A percentile compares a stretch with the other conserved stretches of the same genome.
These are phyloP conservation scores for Sporothrix luriei DNA, from an alignment of 2,329 filamentous ascomycete species.

Conservation along the genomic window DNA sequence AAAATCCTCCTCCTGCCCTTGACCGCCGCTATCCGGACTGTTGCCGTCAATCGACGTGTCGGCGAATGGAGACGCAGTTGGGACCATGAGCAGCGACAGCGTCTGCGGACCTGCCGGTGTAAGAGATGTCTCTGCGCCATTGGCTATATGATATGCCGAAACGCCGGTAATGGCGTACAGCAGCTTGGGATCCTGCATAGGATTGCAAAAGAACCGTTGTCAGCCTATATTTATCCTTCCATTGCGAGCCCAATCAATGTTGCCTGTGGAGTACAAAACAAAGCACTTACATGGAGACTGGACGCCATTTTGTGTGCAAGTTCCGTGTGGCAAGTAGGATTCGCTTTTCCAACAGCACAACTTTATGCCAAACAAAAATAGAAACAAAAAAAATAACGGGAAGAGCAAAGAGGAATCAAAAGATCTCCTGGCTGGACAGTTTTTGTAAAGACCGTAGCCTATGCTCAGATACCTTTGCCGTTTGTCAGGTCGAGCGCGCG, in stretches of 20 bases:
- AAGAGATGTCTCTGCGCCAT: slow-evolving; percentile 81
- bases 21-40: not conserved
- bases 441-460: not conserved
- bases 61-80: slow-evolving; percentile 74
- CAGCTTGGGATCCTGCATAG: slow-evolving; percentile 61
- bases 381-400: not conserved
- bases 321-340: not conserved
- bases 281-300: slow-evolving; percentile 48
- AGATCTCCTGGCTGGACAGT: not conserved
- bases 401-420: not conserved
- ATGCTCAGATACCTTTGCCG: not conserved
- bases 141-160: slow-evolving; percentile 84
- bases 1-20: slow-evolving; percentile 76
- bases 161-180: slow-evolving; percentile 79
- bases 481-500: too few relatives aligned
- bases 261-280: not conserved
- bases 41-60: slow-evolving; percentile 55
- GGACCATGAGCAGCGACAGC: slow-evolving; percentile 92
- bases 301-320: slow-evolving; percentile 45
- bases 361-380: not conserved
- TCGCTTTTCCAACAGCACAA: not conserved
- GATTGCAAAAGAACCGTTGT: not conserved
- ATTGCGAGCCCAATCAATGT: not conserved
- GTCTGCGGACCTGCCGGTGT: slow-evolving; percentile 88
- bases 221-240: not conserved